Conservation (phyloP, 306 rosid genomes). For the Gastrolobium villosum region DNA sequence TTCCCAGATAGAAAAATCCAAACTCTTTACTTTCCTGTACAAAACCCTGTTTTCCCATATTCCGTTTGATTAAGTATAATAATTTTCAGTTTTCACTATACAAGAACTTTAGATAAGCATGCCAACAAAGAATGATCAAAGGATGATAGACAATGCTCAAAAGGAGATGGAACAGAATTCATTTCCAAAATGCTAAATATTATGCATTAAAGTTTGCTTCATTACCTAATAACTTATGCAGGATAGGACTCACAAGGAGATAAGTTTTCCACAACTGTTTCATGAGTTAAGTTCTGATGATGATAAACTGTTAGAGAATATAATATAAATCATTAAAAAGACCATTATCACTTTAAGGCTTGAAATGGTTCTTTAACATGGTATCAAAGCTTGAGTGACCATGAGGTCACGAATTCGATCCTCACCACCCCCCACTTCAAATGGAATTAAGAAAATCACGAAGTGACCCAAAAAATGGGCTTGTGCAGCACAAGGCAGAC, state of each 20-base stretch:
- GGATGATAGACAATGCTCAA: slow-evolving; percentile 18
- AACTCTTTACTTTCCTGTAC: slow-evolving; percentile 4
- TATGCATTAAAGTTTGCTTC: not conserved
- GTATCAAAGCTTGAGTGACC: no score
- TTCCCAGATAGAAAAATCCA: slow-evolving; percentile 11
- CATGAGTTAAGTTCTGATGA: no score
- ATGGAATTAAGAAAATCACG: no score
- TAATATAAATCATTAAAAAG: no score
- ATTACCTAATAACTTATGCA: not conserved
- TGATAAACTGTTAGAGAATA: no score
- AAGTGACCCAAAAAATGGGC: no score
- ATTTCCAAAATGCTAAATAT: slow-evolving; percentile 4
- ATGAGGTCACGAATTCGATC: no score
- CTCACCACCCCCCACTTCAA: no score
- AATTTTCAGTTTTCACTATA: slow-evolving; percentile 13
- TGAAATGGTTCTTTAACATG: no score
- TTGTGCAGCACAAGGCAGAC: no score
- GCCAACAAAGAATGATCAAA: slow-evolving; percentile 23
- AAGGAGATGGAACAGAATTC: slow-evolving; percentile 10
- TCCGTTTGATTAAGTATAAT: not conserved
- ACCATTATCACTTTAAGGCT: no score
- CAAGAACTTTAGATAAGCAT: slow-evolving; percentile 37
- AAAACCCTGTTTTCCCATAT: slow-evolving; percentile 1
- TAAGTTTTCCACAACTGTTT: no score
- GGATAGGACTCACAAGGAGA: not conserved